Percentiles rank a stretch among this genome's conserved stretches.
Evolutionary conservation across 164 flowering plant genomes (phyloP).

Genomic region (Vitis vinifera): ASM3070453v1 NC_081812.1:21663501-21664000

Average conservation of each 20-base stretch:
- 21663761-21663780: neutral
- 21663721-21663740: slow-evolving; percentile 89
- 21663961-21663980: slow-evolving; percentile 89
- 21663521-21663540: no score
- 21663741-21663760: slow-evolving; percentile 49
- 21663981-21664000: slow-evolving; percentile 45
- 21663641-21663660: slow-evolving; percentile 99
- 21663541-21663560: no score
- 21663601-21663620: slow-evolving; percentile 70
- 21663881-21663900: slow-evolving; percentile 93
- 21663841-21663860: slow-evolving; percentile 30
- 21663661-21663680: slow-evolving; percentile 89
- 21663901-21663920: slow-evolving; percentile 95
- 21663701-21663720: slow-evolving; percentile 98
- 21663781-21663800: neutral
- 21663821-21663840: slow-evolving; percentile 6
- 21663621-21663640: slow-evolving; percentile 97
- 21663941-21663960: slow-evolving; percentile 87
- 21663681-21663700: slow-evolving; percentile 89
- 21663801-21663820: neutral
- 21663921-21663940: slow-evolving; percentile 83
- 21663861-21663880: slow-evolving; percentile 98
- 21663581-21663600: neutral
- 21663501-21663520: no score
- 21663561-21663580: no score